These are phyloP conservation scores for Paramecium caudatum DNA, from an alignment of 73 alveolate species.

Conservation along the genomic window DNA sequence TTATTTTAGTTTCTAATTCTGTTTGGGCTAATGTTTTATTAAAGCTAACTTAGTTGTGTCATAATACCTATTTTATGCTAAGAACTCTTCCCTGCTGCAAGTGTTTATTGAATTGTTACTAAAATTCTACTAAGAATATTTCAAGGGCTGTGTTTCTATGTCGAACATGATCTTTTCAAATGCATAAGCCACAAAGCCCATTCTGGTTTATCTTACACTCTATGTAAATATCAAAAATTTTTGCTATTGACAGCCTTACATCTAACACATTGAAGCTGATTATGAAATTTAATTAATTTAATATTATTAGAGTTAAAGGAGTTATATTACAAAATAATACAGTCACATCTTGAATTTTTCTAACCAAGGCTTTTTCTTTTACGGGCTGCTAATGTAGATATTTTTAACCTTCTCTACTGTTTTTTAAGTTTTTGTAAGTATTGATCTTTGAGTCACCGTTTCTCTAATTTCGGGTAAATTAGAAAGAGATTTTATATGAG, in stretches of 20 bases:
- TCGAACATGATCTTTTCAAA: neutral
- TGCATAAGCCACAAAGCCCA: neutral
- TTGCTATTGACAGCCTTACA: neutral
- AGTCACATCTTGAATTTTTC: constrained; percentile 17
- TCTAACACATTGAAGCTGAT: no score
- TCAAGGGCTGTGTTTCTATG: neutral
- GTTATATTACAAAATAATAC: no score
- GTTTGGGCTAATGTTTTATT: neutral
- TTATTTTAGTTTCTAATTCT: neutral
- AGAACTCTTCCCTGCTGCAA: neutral
- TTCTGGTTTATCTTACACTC: neutral
- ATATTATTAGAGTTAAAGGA: no score
- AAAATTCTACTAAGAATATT: neutral
- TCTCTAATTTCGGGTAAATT: constrained; percentile 23
- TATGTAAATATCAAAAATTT: neutral
- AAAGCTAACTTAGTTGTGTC: neutral
- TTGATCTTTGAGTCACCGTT: neutral
- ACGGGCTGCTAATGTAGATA: constrained; percentile 4
- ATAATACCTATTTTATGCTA: neutral
- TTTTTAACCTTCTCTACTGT: neutral
- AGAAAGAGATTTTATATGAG: neutral
- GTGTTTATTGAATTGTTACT: neutral
- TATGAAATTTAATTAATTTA: no score
- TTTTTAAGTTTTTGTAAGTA: neutral
- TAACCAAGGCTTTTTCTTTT: neutral